Conservation (phyloP, 2,329 filamentous ascomycete genomes). For the Ceratocystis diversiconidia region DNA sequence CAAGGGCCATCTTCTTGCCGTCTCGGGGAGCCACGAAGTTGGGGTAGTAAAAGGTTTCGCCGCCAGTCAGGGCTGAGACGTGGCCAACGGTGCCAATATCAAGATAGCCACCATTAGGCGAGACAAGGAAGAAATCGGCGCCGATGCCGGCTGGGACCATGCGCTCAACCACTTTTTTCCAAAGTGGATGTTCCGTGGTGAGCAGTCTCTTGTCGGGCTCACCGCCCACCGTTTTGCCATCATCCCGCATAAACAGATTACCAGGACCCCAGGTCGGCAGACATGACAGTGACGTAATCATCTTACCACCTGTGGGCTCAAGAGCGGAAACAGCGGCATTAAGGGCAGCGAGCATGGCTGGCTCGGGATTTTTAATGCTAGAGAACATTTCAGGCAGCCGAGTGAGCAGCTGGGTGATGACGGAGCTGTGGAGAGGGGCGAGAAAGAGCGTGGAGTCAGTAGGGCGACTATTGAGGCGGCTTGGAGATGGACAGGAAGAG, state of each 20-base stretch:
- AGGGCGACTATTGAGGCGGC: not conserved
- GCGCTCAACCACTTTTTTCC: constrained; percentile 73
- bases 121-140: constrained; percentile 85
- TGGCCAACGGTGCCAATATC: constrained; percentile 88
- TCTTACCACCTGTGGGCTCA: constrained; percentile 77
- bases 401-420: constrained; percentile 77
- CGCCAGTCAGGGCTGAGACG: constrained; percentile 75
- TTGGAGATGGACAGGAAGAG: not conserved
- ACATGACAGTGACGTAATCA: constrained; percentile 74
- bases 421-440: constrained; percentile 33
- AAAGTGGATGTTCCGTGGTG: constrained; percentile 75
- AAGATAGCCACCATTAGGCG: constrained; percentile 78
- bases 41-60: constrained; percentile 91
- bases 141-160: constrained; percentile 80
- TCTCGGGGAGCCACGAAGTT: constrained; percentile 88
- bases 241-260: constrained; percentile 70
- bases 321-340: constrained; percentile 75
- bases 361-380: constrained; percentile 76
- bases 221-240: constrained; percentile 69
- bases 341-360: constrained; percentile 69
- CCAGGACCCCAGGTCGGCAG: constrained; percentile 87
- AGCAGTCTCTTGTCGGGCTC: constrained; percentile 89
- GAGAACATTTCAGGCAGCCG: constrained; percentile 78
- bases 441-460: not conserved
- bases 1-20: constrained; percentile 64